A percentile compares a stretch with the other conserved stretches of the same genome.
These are phyloP conservation scores for Blastosporella zonata DNA, from an alignment of 1,284 basidiomycete genomes.

Conservation along the genomic window DNA sequence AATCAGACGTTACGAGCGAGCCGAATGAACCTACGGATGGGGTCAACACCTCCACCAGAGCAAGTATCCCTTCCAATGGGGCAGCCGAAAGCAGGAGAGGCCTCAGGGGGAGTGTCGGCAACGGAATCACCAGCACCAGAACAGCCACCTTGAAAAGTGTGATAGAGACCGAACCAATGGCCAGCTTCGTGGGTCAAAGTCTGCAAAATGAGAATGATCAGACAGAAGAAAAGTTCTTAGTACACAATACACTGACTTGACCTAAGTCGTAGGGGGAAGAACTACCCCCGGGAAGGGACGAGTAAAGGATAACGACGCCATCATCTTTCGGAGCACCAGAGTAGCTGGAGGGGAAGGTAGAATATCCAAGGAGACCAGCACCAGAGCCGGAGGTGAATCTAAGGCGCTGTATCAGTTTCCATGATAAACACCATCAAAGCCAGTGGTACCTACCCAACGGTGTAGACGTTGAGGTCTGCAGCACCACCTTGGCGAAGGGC, in stretches of 20 bases:
- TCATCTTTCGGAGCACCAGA: conserved; percentile 38
- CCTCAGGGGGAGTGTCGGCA: conserved; percentile 48
- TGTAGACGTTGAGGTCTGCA: conserved; percentile 49
- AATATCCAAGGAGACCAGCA: conserved; percentile 45
- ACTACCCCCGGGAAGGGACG: conserved; percentile 48
- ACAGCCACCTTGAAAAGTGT: conserved; percentile 61
- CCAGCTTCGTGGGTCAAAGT: conserved; percentile 57
- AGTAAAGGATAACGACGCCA: conserved; percentile 49
- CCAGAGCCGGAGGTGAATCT: conserved; percentile 34
- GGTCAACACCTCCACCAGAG: conserved; percentile 39
- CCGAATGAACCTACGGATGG: conserved; percentile 37
- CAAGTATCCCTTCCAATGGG: conserved; percentile 48
- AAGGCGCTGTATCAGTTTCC: background rate
- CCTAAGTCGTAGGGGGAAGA: conserved; percentile 46
- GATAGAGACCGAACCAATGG: conserved; percentile 58
- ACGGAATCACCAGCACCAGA: conserved; percentile 45
- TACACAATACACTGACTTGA: conserved; percentile 34
- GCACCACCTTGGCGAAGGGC: conserved; percentile 41
- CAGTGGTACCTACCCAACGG: conserved; percentile 36
- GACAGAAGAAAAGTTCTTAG: background rate
- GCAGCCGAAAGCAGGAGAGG: conserved; percentile 42
- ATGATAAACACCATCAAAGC: background rate
- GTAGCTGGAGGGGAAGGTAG: conserved; percentile 48
- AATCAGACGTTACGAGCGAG: conserved; percentile 5
- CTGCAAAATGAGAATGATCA: conserved; percentile 20